phyloP scores from a whole-genome alignment of 2,329 filamentous ascomycete species.

The Rhexocercosporidium sp. region DNA sequence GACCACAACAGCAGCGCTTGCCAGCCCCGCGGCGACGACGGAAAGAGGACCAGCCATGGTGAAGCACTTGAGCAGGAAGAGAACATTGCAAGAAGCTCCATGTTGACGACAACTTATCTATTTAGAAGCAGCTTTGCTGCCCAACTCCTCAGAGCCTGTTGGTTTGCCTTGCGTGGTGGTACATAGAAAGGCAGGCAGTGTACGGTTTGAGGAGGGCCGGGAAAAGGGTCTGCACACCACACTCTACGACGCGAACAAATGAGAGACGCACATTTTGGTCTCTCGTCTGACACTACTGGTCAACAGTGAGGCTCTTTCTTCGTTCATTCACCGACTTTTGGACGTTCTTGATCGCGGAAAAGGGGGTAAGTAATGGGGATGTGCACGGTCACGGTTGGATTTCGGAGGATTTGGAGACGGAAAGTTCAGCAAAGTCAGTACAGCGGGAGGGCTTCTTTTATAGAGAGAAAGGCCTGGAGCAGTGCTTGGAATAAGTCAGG shows the following conservation, averaged over 20 bases:
- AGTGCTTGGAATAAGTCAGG: background rate
- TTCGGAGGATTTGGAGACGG: background rate
- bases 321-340: background rate
- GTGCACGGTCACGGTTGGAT: background rate
- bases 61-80: background rate
- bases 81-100: background rate
- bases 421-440: background rate
- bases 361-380: background rate
- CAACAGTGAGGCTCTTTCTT: background rate
- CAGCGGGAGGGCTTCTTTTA: background rate
- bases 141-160: background rate
- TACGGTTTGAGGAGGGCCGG: background rate
- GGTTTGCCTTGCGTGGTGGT: background rate
- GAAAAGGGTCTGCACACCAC: background rate
- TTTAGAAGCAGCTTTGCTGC: background rate
- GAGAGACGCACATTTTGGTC: background rate
- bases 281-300: background rate
- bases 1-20: background rate
- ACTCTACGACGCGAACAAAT: background rate
- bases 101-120: background rate
- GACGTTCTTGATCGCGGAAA: background rate
- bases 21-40: background rate
- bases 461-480: background rate
- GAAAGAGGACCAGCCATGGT: background rate
- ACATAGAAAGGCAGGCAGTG: background rate